Base-by-base conservation (phyloP, 2,329 filamentous ascomycete species). In the Endothia cerciana region DNA sequence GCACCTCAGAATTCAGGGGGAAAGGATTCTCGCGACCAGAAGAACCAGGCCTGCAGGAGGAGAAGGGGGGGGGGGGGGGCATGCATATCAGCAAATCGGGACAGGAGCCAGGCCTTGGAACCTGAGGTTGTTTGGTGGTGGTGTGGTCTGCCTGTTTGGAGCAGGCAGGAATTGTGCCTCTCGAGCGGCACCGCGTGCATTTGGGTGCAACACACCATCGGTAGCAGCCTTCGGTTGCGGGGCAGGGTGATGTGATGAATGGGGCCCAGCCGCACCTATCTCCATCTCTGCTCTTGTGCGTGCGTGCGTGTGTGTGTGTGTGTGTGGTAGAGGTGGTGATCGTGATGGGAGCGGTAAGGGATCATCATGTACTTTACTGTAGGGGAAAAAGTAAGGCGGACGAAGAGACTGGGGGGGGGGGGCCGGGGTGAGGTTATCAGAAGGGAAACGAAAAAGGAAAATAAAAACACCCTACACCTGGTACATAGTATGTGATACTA, bases 171-270 rank as follows among this genome's bases (percentile, higher is more conserved):
- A 28, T 5, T 55, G 49, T 55, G 49, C 49, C 17, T 36, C 3
- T 25, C 13, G 45, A n/a, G 45, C 13, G n/a, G 45, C 45, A 49
- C 33, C 28, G 17, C 13, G 49, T 28, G 49, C 49, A 33, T 53
- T 30, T 19, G 47, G n/a, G 51, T 55, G 51, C 30, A 55, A 55
- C 51, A 36, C 51, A 55, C 51, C 51, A 17, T n/a, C 13, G 13
- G 25, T 15, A n/a, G 25, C 28, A 28, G 28, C 15, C 49, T 33
- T 53, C 11, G 5, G 28, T 51, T 11, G 45, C 5, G 8, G 49
- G 49, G 28, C 49, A 53, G 28, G 15, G 25, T 33, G 15, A n/a
- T 19, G 6, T 11, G 28, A 33, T 17, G 8, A 4, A 13, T 53
- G 5, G 22, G 2, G n/a, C 45, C 49, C 49, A 53, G 25, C 25